These are phyloP conservation scores for Desmodesmus armatus DNA, from an alignment of 139 green algal species.

Conservation along the genomic window DNA sequence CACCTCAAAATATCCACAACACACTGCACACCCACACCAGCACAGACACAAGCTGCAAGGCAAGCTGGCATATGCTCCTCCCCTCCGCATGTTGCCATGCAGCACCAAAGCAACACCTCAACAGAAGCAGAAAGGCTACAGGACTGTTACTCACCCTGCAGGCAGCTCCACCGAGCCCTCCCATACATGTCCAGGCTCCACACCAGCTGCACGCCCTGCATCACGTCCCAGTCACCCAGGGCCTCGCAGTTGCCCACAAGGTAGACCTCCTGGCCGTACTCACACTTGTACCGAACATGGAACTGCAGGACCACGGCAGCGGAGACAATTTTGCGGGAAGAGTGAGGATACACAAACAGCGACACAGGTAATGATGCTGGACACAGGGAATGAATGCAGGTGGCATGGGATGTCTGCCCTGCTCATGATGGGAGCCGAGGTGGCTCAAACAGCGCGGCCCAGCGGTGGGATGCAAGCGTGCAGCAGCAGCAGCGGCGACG, in stretches of 20 bases:
- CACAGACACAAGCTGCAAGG: background rate
- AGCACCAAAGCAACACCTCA: no score
- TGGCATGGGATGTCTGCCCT: background rate
- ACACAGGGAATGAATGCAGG: background rate
- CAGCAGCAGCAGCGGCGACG: background rate
- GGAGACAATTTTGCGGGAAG: background rate
- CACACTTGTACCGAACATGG: constrained; percentile 48
- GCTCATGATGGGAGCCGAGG: background rate
- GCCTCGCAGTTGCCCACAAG: constrained; percentile 31
- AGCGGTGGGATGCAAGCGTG: background rate
- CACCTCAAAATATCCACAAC: background rate
- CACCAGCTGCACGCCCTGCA: constrained; percentile 20
- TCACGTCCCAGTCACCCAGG: constrained; percentile 44
- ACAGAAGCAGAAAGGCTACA: background rate
- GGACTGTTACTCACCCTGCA: constrained; percentile 4
- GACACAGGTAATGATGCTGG: background rate
- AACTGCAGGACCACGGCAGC: constrained; percentile 37
- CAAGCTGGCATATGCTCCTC: background rate
- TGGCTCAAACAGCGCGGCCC: background rate
- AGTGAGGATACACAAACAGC: background rate
- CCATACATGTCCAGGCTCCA: constrained; percentile 40
- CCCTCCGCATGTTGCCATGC: no score
- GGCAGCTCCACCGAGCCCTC: constrained; percentile 31
- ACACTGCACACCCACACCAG: background rate
- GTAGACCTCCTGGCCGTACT: constrained; percentile 43